A percentile compares a stretch with the other conserved stretches of the same genome.
Evolutionary conservation across 495 filamentous ascomycete genomes (phyloP).

Genomic region (Beverwykella pulmonaria): DNA sequence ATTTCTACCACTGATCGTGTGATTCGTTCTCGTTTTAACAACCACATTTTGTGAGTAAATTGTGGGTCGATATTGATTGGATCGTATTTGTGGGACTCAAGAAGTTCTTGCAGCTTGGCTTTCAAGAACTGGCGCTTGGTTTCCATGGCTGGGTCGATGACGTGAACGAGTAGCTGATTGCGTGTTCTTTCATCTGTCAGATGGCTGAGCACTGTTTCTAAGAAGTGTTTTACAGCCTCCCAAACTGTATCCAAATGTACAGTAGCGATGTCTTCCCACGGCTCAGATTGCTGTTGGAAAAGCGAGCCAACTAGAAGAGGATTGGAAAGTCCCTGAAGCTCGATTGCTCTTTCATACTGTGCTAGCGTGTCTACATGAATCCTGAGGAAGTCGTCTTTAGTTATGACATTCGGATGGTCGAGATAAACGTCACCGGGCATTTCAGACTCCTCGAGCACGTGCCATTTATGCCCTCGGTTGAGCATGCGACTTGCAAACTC

Average conservation of each 20-base stretch:
- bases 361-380: slow-evolving; percentile 1
- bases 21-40: neutral
- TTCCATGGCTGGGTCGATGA: slow-evolving; percentile 22
- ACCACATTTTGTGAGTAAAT: slow-evolving; percentile 21
- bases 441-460: slow-evolving; percentile 9
- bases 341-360: slow-evolving; percentile 5
- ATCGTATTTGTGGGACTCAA: slow-evolving; percentile 8
- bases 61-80: slow-evolving; percentile 19
- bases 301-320: slow-evolving; percentile 13
- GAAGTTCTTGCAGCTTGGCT: slow-evolving; percentile 17
- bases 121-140: neutral
- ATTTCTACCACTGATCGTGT: neutral
- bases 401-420: neutral
- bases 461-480: slow-evolving; percentile 18
- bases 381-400: slow-evolving; percentile 1
- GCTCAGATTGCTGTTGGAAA: slow-evolving; percentile 21
- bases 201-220: slow-evolving; percentile 9
- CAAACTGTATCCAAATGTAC: slow-evolving; percentile 11
- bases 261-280: slow-evolving; percentile 24
- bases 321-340: slow-evolving; percentile 20
- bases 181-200: slow-evolving; percentile 15
- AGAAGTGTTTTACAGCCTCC: slow-evolving; percentile 2
- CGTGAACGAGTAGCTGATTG: slow-evolving; percentile 13
- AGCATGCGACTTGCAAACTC: slow-evolving; percentile 21
- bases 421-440: neutral